Conservation (phyloP, 768 basidiomycete species). For the Kwoniella mangroviensis region DNA sequence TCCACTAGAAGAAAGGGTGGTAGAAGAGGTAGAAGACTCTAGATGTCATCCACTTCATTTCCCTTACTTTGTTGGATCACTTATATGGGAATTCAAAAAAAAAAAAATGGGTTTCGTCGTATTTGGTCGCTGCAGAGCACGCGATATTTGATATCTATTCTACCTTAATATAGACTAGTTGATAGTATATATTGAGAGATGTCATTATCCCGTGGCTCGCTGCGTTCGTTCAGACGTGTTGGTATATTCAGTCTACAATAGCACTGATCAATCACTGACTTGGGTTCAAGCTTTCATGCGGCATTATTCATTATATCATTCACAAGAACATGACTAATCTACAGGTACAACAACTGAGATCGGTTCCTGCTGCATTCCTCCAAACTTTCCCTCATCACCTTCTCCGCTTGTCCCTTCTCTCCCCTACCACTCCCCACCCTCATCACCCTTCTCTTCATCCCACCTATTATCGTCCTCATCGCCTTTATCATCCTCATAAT, state of each 20-base stretch:
- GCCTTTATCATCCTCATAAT: conserved; percentile 9
- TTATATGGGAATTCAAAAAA: background rate
- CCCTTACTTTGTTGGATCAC: conserved; percentile 7
- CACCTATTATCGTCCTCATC: background rate
- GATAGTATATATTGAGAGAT: conserved; percentile 11
- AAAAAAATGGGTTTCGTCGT: conserved; percentile 8
- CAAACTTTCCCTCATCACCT: background rate
- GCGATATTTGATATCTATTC: conserved; percentile 14
- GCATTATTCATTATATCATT: no score
- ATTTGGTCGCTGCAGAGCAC: conserved; percentile 31
- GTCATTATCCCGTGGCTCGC: conserved; percentile 27
- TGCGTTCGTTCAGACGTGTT: background rate
- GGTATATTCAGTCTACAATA: background rate
- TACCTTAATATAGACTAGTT: background rate
- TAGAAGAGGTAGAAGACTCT: conserved; percentile 96
- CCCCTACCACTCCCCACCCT: background rate
- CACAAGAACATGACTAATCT: no score
- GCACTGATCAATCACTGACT: no score
- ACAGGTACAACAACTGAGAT: no score
- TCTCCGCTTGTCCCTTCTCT: background rate
- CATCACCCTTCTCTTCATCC: background rate
- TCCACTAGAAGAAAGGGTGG: conserved; percentile 99
- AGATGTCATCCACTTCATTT: conserved; percentile 32
- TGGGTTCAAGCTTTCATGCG: no score
- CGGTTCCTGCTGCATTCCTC: background rate